Conservation (phyloP, 805 yeast species). For the Teunomyces panamensis region DNA sequence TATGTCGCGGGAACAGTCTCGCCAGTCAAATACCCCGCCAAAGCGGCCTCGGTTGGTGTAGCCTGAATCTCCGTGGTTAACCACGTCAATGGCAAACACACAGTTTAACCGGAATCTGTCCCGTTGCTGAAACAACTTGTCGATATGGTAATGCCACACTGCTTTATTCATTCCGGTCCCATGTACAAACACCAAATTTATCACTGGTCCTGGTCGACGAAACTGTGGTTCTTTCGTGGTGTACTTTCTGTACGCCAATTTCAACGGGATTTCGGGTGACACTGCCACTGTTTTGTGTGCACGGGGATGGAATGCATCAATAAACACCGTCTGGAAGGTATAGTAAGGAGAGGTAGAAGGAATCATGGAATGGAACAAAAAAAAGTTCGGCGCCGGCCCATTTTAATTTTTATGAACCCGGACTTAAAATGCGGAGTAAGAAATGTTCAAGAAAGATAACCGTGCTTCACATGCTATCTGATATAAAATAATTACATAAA, state of each 20-base stretch:
- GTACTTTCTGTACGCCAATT: neutral
- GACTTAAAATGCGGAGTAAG: neutral
- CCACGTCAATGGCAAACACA: slow-evolving; percentile 56
- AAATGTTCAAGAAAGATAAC: neutral
- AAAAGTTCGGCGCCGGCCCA: neutral
- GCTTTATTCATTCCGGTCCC: slow-evolving; percentile 66
- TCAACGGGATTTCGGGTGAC: neutral
- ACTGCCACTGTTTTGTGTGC: neutral
- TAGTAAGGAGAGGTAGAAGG: slow-evolving; percentile 3
- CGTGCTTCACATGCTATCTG: neutral
- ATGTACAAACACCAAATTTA: slow-evolving; percentile 58
- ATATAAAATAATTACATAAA: no score
- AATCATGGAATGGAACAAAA: neutral
- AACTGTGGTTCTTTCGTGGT: slow-evolving; percentile 15
- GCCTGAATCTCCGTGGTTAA: slow-evolving; percentile 69
- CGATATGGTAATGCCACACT: slow-evolving; percentile 58
- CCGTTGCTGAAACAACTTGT: slow-evolving; percentile 35
- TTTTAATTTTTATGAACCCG: neutral
- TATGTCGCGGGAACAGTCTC: slow-evolving; percentile 65
- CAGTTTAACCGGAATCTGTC: slow-evolving; percentile 30
- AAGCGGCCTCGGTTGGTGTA: slow-evolving; percentile 50
- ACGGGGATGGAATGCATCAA: neutral
- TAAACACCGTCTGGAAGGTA: neutral
- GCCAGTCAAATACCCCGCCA: slow-evolving; percentile 59
- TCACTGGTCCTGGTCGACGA: slow-evolving; percentile 14